phyloP scores from a whole-genome alignment of 2,329 filamentous ascomycete species.

The Lecanosticta acicola region DNA sequence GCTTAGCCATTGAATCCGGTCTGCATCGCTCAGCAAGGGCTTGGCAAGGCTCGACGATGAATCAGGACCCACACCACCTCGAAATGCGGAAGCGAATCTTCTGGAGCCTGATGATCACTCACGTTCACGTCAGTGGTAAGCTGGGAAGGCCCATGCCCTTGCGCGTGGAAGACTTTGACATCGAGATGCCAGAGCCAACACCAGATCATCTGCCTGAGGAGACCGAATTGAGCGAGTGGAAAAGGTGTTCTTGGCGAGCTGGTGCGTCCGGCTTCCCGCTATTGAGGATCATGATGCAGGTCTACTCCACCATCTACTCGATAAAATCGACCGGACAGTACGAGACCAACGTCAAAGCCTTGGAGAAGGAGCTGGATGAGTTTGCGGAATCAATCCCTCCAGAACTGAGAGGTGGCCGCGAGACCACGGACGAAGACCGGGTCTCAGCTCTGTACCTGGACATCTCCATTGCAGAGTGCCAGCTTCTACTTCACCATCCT shows the following conservation, averaged over 20 bases:
- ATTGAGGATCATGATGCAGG: conserved; percentile 62
- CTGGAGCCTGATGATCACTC: conserved; percentile 64
- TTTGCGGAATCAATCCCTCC: conserved; percentile 62
- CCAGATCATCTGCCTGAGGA: conserved; percentile 66
- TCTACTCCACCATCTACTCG: conserved; percentile 72
- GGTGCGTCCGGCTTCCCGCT: conserved; percentile 62
- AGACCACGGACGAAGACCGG: conserved; percentile 43
- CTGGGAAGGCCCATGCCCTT: conserved; percentile 73
- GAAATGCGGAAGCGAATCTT: conserved; percentile 75
- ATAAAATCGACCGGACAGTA: conserved; percentile 55
- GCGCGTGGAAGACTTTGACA: conserved; percentile 68
- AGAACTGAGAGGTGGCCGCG: conserved; percentile 49
- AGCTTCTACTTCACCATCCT: conserved; percentile 50
- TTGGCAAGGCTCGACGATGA: conserved; percentile 46
- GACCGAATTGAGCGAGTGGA: conserved; percentile 38
- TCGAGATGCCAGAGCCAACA: conserved; percentile 66
- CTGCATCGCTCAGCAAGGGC: conserved; percentile 66
- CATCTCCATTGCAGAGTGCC: conserved; percentile 45
- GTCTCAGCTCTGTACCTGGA: conserved; percentile 47
- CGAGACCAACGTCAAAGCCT: conserved; percentile 53
- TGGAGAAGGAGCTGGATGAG: conserved; percentile 59
- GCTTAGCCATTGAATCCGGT: conserved; percentile 67
- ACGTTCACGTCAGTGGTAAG: conserved; percentile 65
- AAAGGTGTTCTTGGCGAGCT: conserved; percentile 61
- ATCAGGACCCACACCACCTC: conserved; percentile 57